These are phyloP conservation scores for Moricandia arvensis DNA, from an alignment of 345 rosid genomes.

Conservation along the genomic window DNA sequence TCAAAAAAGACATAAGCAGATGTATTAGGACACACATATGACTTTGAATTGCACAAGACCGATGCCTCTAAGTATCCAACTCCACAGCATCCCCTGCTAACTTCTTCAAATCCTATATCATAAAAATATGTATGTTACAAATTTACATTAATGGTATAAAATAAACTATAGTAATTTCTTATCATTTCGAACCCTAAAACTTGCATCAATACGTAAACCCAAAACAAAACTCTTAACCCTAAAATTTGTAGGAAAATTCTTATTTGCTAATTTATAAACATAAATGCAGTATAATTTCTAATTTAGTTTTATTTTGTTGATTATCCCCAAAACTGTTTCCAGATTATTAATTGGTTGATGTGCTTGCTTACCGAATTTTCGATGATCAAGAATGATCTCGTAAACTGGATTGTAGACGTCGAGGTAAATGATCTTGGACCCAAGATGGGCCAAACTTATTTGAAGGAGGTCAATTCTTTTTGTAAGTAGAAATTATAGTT, in stretches of 20 bases:
- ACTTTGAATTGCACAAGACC: constrained; percentile 58
- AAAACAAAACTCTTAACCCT: neutral
- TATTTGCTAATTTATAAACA: neutral
- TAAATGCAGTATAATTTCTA: neutral
- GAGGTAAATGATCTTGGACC: constrained; percentile 38
- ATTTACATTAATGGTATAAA: neutral
- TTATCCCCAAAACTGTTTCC: neutral
- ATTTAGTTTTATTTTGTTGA: neutral
- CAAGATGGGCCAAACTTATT: constrained; percentile 28
- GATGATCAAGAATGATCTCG: constrained; percentile 42
- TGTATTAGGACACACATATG: constrained; percentile 59
- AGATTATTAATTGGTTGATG: neutral
- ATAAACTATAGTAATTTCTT: neutral
- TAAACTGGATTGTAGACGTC: constrained; percentile 55
- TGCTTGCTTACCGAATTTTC: constrained; percentile 44
- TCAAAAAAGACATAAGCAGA: constrained; percentile 80
- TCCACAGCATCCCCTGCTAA: constrained; percentile 73
- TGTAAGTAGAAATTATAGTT: constrained; percentile 53
- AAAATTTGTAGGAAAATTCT: neutral
- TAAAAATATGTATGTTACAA: neutral
- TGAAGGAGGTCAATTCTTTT: constrained; percentile 46
- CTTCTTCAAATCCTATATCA: constrained; percentile 56
- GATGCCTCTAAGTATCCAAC: constrained; percentile 63
- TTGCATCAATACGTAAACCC: neutral
- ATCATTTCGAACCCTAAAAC: neutral